These are phyloP conservation scores for Glycyrrhiza uralensis DNA, from an alignment of 306 rosid species.

Conservation along the genomic window DNA sequence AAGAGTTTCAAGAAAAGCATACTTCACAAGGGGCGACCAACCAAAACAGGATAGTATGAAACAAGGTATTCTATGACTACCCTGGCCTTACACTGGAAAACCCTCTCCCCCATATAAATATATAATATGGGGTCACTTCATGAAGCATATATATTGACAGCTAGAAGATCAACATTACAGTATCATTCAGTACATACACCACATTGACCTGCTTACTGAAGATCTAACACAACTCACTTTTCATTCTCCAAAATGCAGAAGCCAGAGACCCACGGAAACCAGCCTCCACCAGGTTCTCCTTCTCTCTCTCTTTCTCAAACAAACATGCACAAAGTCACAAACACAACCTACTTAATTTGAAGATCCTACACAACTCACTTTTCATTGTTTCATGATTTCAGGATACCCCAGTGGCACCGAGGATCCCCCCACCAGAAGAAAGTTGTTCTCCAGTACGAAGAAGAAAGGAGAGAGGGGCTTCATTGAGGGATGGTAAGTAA, in stretches of 20 bases:
- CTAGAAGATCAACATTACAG: constrained; percentile 12
- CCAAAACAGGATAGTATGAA: background rate
- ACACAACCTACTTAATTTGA: background rate
- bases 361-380: background rate
- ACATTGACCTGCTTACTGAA: background rate
- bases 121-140: background rate
- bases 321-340: background rate
- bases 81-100: no score
- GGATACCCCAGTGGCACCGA: constrained; percentile 75
- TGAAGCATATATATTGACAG: background rate
- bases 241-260: constrained; percentile 47
- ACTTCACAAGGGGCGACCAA: background rate
- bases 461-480: constrained; percentile 74
- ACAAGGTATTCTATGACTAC: background rate
- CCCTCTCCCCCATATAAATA: background rate
- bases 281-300: constrained; percentile 58
- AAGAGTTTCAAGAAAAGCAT: constrained; percentile 6
- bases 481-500: constrained; percentile 87
- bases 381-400: constrained; percentile 31
- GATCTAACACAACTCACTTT: background rate
- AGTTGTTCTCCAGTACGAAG: constrained; percentile 33
- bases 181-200: background rate
- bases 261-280: constrained; percentile 38
- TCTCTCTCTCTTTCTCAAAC: background rate
- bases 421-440: constrained; percentile 45